Evolutionary conservation across 306 rosid genomes (phyloP).

Genomic region (Echinosophora koreensis): DNA sequence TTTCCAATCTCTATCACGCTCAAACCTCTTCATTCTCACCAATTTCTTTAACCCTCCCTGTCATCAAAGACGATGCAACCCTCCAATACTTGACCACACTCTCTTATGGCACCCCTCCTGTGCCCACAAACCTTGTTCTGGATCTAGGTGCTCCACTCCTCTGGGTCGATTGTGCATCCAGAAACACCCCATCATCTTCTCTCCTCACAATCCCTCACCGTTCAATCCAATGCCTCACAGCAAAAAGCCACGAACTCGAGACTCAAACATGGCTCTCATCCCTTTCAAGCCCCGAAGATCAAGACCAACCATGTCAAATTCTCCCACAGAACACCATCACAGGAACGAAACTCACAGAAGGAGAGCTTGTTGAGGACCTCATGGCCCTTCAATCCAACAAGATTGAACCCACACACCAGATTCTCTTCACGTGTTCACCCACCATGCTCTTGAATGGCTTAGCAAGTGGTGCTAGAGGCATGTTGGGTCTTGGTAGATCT

Average conservation of each 20-base stretch:
- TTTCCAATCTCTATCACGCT: not conserved
- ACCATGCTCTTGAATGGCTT: slow-evolving; percentile 60
- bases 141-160: slow-evolving; percentile 65
- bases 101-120: slow-evolving; percentile 56
- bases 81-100: slow-evolving; percentile 68
- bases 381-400: slow-evolving; percentile 35
- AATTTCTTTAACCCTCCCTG: slow-evolving; percentile 5
- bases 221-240: slow-evolving; percentile 70
- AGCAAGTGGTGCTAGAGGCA: slow-evolving; percentile 60
- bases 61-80: slow-evolving; percentile 59
- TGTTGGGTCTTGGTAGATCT: slow-evolving; percentile 71
- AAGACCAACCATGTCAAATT: slow-evolving; percentile 48
- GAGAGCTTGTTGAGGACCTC: slow-evolving; percentile 59
- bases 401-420: not conserved
- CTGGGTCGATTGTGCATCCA: slow-evolving; percentile 61
- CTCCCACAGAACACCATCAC: slow-evolving; percentile 53
- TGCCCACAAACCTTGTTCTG: slow-evolving; percentile 54
- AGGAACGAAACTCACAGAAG: slow-evolving; percentile 32
- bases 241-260: slow-evolving; percentile 37
- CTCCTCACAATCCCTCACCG: slow-evolving; percentile 47
- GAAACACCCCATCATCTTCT: slow-evolving; percentile 50
- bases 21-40: not conserved
- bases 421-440: slow-evolving; percentile 61
- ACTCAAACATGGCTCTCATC: slow-evolving; percentile 41
- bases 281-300: slow-evolving; percentile 1